Evolutionary conservation across 805 yeast genomes (phyloP).

Genomic region (Sungouiozyma ichnusensis): DNA sequence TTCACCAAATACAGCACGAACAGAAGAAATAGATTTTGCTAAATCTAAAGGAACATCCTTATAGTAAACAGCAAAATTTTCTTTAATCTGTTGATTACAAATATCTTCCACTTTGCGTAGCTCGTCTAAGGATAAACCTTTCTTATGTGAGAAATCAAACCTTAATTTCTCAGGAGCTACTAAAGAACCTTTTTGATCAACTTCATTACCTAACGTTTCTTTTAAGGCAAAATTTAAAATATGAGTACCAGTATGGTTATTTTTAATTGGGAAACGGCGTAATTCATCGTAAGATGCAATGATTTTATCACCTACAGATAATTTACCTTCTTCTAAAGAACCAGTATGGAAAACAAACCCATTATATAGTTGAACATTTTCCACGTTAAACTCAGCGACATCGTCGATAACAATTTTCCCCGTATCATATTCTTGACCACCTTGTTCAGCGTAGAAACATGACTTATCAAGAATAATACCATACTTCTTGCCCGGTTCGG

Average conservation of each 20-base stretch:
- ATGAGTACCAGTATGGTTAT: constrained; percentile 98
- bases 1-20: constrained; percentile 98
- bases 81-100: constrained; percentile 59
- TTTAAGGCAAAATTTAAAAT: constrained; percentile 82
- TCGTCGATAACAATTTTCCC: constrained; percentile 91
- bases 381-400: constrained; percentile 74
- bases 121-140: constrained; percentile 65
- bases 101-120: constrained; percentile 66
- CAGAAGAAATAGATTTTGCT: constrained; percentile 71
- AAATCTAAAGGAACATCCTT: constrained; percentile 66
- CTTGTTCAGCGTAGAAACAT: constrained; percentile 96
- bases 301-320: constrained; percentile 57
- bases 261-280: constrained; percentile 93
- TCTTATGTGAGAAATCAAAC: constrained; percentile 92
- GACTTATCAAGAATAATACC: constrained; percentile 85
- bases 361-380: constrained; percentile 83
- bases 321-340: constrained; percentile 59
- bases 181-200: constrained; percentile 93
- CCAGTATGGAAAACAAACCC: constrained; percentile 97
- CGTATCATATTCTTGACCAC: constrained; percentile 97
- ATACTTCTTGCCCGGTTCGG: constrained; percentile 41
- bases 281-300: constrained; percentile 85
- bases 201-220: constrained; percentile 73
- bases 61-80: constrained; percentile 63
- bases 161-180: constrained; percentile 93